Conservation (phyloP, 192 early-diverging fungal species). For the Coemansia sp. region DNA sequence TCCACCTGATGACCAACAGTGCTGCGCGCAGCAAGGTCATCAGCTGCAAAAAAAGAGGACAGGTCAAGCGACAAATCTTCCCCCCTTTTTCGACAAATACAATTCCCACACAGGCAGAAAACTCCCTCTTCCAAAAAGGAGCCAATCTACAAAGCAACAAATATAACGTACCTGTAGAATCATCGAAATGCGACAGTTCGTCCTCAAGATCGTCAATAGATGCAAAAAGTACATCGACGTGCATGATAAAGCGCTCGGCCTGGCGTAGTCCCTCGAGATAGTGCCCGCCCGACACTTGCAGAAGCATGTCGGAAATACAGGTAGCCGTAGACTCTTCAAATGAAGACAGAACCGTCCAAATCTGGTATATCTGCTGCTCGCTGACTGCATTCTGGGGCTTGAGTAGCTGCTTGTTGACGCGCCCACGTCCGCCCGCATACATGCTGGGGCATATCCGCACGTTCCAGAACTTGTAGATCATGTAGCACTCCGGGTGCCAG, state of each 20-base stretch:
- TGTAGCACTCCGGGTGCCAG: conserved; percentile 99
- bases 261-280: conserved; percentile 81
- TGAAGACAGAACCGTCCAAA: conserved; percentile 87
- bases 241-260: conserved; percentile 83
- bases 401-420: conserved; percentile 53
- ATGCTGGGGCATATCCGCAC: conserved; percentile 51
- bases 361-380: conserved; percentile 86
- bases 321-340: conserved; percentile 97
- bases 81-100: not conserved
- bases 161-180: conserved; percentile 55
- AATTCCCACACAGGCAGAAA: not conserved
- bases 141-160: not conserved
- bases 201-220: conserved; percentile 86
- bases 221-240: conserved; percentile 89
- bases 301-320: conserved; percentile 93
- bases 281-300: conserved; percentile 83
- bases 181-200: conserved; percentile 67
- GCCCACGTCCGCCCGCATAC: conserved; percentile 48
- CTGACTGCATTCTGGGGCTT: conserved; percentile 50
- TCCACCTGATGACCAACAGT: conserved; percentile 4
- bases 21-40: not conserved
- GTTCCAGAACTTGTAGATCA: conserved; percentile 91
- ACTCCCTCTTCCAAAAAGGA: not conserved
- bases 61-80: not conserved
- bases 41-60: not conserved